phyloP scores from a whole-genome alignment of 2,329 filamentous ascomycete genomes.

The Coleophoma cylindrospora region DNA sequence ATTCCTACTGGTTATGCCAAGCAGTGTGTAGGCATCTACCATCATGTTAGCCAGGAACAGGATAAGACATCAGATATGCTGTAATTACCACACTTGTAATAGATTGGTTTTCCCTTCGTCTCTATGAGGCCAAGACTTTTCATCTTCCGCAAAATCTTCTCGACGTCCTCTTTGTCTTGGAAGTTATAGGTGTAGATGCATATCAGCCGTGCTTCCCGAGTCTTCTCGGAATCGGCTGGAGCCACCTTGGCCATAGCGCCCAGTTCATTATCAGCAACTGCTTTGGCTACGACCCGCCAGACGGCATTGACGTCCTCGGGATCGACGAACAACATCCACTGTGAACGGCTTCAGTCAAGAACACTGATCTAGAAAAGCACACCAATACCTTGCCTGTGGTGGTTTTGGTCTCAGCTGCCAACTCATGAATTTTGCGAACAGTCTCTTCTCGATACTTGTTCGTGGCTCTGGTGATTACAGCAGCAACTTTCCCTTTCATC shows the following conservation, averaged over 20 bases:
- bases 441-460: constrained; percentile 35
- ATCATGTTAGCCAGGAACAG: neutral
- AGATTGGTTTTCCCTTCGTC: constrained; percentile 46
- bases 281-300: constrained; percentile 64
- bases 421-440: constrained; percentile 48
- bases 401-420: constrained; percentile 55
- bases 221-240: constrained; percentile 40
- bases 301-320: constrained; percentile 49
- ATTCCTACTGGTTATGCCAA: constrained; percentile 58
- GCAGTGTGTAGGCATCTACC: constrained; percentile 62
- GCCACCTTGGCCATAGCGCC: constrained; percentile 72
- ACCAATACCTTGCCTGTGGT: constrained; percentile 58
- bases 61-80: neutral
- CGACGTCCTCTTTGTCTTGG: constrained; percentile 61
- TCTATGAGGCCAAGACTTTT: constrained; percentile 57
- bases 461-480: constrained; percentile 13
- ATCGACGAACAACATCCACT: constrained; percentile 73
- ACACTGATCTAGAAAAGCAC: no score
- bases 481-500: constrained; percentile 10
- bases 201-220: constrained; percentile 50
- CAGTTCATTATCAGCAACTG: constrained; percentile 63
- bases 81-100: constrained; percentile 59
- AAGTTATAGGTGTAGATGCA: constrained; percentile 79
- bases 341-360: constrained; percentile 1
- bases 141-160: constrained; percentile 59